Evolutionary conservation across 108 stramenopile genomes (phyloP).

Genomic region (Thalassiosira profunda): DNA sequence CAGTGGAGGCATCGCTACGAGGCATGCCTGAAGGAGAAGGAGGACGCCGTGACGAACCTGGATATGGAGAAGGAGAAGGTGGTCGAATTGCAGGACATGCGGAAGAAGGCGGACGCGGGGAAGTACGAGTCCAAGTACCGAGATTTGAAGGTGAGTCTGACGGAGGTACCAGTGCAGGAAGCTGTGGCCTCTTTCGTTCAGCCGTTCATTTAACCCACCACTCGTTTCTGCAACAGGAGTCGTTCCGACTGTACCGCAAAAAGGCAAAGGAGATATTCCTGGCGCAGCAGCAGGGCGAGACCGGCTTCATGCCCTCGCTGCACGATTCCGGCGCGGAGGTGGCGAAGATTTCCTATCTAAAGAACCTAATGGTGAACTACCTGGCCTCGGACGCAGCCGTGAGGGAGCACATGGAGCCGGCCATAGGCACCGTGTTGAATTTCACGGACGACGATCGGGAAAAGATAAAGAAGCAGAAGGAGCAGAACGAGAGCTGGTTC

Average conservation of each 20-base stretch:
- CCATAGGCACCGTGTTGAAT: conserved; percentile 88
- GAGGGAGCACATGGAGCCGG: conserved; percentile 89
- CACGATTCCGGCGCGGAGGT: conserved; percentile 54
- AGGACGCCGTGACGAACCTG: conserved; percentile 69
- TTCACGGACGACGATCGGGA: conserved; percentile 76
- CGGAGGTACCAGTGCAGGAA: too few relatives aligned
- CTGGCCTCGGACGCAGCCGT: conserved; percentile 71
- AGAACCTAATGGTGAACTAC: conserved; percentile 92
- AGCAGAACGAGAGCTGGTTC: conserved; percentile 72
- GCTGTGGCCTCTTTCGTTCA: too few relatives aligned
- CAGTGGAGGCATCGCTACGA: conserved; percentile 96
- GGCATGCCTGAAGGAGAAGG: conserved; percentile 80
- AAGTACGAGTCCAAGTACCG: conserved; percentile 90
- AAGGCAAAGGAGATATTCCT: conserved; percentile 95
- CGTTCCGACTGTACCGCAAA: conserved; percentile 89
- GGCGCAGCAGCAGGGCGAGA: conserved; percentile 73
- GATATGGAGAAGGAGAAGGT: conserved; percentile 61
- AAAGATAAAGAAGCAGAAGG: conserved; percentile 78
- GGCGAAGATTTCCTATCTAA: conserved; percentile 78
- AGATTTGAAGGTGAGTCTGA: conserved; percentile 84
- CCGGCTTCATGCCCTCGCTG: conserved; percentile 43
- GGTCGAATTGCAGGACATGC: conserved; percentile 40
- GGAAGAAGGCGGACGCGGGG: conserved; percentile 52
- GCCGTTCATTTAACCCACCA: too few relatives aligned
- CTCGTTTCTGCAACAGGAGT: too few relatives aligned